phyloP scores from a whole-genome alignment of 192 early-diverging fungal species.

The Geranomyces michiganensis region DNA sequence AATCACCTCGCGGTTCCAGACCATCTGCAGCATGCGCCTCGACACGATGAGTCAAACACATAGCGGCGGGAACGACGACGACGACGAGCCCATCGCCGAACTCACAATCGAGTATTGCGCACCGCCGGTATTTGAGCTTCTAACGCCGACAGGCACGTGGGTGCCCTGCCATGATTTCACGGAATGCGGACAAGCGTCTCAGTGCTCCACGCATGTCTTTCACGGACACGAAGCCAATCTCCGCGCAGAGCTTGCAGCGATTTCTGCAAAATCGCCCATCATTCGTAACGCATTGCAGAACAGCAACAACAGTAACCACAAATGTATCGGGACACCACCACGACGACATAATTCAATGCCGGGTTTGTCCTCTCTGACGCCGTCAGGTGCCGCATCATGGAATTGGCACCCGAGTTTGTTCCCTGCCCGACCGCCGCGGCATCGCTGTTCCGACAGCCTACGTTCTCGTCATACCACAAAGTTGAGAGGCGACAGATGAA shows the following conservation, averaged over 20 bases:
- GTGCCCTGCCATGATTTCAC: not conserved
- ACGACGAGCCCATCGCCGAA: not conserved
- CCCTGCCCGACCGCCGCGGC: too few species aligned
- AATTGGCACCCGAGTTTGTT: too few species aligned
- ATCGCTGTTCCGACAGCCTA: too few species aligned
- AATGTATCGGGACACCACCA: too few species aligned
- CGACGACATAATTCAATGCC: too few species aligned
- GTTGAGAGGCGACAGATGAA: too few species aligned
- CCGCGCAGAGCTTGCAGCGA: not conserved
- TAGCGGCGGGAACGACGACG: too few species aligned
- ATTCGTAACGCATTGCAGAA: not conserved
- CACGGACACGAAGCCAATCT: not conserved
- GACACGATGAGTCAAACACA: too few species aligned
- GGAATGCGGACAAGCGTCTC: not conserved
- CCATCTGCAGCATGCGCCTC: not conserved
- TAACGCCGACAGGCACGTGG: not conserved
- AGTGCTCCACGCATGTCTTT: not conserved
- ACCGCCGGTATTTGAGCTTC: not conserved
- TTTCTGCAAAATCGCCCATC: not conserved
- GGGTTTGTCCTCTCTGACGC: too few species aligned
- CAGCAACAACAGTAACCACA: too few species aligned
- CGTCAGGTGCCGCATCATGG: too few species aligned
- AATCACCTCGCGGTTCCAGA: not conserved
- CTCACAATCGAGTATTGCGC: not conserved
- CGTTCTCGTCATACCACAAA: too few species aligned